A percentile compares a stretch with the other conserved stretches of the same genome.
These are phyloP conservation scores for Talaromyces amestolkiae DNA, from an alignment of 2,329 filamentous ascomycete species.

Conservation along the genomic window DNA sequence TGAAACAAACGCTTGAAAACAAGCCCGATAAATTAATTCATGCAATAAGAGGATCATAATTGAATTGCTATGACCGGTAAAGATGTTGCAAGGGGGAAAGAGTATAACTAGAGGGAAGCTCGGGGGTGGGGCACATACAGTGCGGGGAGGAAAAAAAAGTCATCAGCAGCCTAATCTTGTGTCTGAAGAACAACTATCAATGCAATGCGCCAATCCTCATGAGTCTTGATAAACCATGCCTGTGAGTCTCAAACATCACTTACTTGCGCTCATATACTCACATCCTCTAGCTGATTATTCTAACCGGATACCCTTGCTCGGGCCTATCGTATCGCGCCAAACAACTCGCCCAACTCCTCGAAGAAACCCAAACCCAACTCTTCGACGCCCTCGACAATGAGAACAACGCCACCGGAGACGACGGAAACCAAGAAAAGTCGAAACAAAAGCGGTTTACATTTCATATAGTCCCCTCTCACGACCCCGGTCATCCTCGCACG, in stretches of 20 bases:
- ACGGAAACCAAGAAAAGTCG: conserved; percentile 15
- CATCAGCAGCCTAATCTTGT: not conserved
- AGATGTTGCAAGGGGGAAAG: not conserved
- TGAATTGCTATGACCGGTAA: not conserved
- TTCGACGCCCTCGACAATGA: conserved; percentile 25
- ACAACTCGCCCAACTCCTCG: conserved; percentile 55
- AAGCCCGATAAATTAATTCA: not conserved
- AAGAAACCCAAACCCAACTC: conserved; percentile 48
- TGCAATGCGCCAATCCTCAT: not conserved
- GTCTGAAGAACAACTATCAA: not conserved
- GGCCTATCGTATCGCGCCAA: conserved; percentile 61
- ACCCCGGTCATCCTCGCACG: conserved; percentile 44
- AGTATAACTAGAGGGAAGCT: not conserved
- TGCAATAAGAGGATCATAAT: not conserved
- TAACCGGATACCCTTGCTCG: conserved; percentile 63
- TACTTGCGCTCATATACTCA: not conserved
- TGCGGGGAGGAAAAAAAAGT: conserved; percentile 13
- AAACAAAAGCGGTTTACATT: conserved; percentile 46
- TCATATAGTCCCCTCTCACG: conserved; percentile 41
- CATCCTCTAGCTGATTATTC: conserved; percentile 53
- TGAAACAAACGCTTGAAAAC: not conserved
- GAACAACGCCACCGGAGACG: conserved; percentile 12
- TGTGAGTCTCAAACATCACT: not conserved
- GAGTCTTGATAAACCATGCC: conserved; percentile 15
- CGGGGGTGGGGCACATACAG: conserved; percentile 3